Conservation (phyloP, 1,284 basidiomycete genomes). For the Paramarasmius palmivorus region DNA sequence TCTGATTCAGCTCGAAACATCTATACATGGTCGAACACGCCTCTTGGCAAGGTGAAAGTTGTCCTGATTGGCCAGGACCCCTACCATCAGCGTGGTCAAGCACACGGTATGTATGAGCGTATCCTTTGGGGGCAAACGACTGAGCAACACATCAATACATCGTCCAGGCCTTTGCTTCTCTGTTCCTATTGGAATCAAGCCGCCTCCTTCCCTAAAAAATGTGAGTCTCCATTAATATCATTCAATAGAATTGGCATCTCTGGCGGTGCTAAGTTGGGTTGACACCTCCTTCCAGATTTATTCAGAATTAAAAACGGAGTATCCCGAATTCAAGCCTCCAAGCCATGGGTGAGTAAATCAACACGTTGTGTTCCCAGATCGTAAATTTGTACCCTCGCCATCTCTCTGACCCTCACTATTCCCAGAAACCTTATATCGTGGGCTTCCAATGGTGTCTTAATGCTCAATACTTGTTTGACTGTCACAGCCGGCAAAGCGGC, state of each 20-base stretch:
- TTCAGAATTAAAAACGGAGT: slow-evolving; percentile 82
- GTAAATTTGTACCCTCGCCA: background rate
- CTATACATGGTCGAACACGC: slow-evolving; percentile 82
- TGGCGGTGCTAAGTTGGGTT: background rate
- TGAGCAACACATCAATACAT: background rate
- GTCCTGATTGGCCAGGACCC: slow-evolving; percentile 84
- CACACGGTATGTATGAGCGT: slow-evolving; percentile 53
- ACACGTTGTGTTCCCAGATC: background rate
- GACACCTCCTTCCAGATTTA: slow-evolving; percentile 65
- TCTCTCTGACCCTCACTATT: slow-evolving; percentile 13
- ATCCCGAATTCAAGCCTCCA: slow-evolving; percentile 78
- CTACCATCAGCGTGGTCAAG: slow-evolving; percentile 68
- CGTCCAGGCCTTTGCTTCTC: slow-evolving; percentile 80
- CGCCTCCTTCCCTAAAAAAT: slow-evolving; percentile 83
- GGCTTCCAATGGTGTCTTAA: slow-evolving; percentile 87
- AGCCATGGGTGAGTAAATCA: slow-evolving; percentile 74
- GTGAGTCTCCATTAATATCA: slow-evolving; percentile 38
- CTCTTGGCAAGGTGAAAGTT: slow-evolving; percentile 74
- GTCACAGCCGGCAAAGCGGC: slow-evolving; percentile 76
- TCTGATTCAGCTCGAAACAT: slow-evolving; percentile 60
- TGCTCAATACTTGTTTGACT: slow-evolving; percentile 91
- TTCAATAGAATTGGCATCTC: background rate
- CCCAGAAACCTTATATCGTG: slow-evolving; percentile 78
- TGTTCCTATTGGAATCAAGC: slow-evolving; percentile 69
- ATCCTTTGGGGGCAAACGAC: slow-evolving; percentile 6